A percentile compares a stretch with the other conserved stretches of the same genome.
These are phyloP conservation scores for Penicillium soppii DNA, from an alignment of 495 filamentous ascomycete species.

Conservation along the genomic window DNA sequence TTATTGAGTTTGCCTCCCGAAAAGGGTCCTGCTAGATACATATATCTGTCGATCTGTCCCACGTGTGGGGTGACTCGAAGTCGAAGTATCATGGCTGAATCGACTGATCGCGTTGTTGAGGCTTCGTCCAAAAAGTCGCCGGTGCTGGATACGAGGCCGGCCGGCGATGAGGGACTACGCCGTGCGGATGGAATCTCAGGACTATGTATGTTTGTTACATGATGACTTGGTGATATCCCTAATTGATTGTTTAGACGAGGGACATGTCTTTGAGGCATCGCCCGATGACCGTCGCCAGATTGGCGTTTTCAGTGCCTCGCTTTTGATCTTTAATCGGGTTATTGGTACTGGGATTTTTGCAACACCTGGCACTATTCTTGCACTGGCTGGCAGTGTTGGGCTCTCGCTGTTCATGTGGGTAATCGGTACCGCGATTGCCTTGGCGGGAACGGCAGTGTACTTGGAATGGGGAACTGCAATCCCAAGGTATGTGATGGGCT, in stretches of 20 bases:
- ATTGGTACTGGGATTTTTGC: slow-evolving; percentile 68
- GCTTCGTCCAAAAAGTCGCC: slow-evolving; percentile 14
- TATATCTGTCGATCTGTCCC: background rate
- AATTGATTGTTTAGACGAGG: slow-evolving; percentile 31
- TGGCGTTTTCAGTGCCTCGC: slow-evolving; percentile 58
- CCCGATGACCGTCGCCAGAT: slow-evolving; percentile 62
- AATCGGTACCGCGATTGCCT: slow-evolving; percentile 46
- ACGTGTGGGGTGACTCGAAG: background rate
- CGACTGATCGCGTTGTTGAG: slow-evolving; percentile 7
- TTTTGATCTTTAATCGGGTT: slow-evolving; percentile 65
- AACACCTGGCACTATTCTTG: slow-evolving; percentile 57
- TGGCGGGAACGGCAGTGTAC: slow-evolving; percentile 52
- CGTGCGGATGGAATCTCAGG: slow-evolving; percentile 37
- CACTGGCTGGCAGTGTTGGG: slow-evolving; percentile 52
- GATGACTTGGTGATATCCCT: background rate
- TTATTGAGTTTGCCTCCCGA: background rate
- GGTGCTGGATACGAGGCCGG: slow-evolving; percentile 19
- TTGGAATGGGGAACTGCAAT: slow-evolving; percentile 57
- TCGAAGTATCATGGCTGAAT: slow-evolving; percentile 3
- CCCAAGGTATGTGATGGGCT: slow-evolving; percentile 29
- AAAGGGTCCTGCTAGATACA: background rate
- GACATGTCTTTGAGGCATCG: slow-evolving; percentile 61
- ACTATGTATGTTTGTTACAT: slow-evolving; percentile 27
- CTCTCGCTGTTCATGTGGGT: slow-evolving; percentile 55
- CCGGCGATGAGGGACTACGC: slow-evolving; percentile 24